A percentile compares a stretch with the other conserved stretches of the same genome.
Evolutionary conservation across 306 rosid species (phyloP).

Genomic region (Delonix regia): DNA sequence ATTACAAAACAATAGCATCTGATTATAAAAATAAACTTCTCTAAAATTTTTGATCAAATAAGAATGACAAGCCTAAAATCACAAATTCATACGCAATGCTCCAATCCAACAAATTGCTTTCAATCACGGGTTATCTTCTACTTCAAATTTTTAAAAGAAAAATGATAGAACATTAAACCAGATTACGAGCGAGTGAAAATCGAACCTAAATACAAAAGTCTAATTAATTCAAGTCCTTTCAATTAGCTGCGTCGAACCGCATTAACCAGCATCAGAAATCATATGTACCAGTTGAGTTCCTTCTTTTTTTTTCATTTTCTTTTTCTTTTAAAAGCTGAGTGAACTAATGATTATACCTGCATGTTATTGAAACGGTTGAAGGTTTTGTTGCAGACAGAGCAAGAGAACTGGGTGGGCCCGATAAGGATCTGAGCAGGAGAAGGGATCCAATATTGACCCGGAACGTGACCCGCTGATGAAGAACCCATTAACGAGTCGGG

Average conservation of each 20-base stretch:
- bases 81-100: background rate
- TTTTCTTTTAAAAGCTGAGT: background rate
- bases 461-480: background rate
- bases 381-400: constrained; percentile 88
- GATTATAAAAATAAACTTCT: background rate
- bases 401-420: constrained; percentile 96
- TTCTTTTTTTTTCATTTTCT: background rate
- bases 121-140: background rate
- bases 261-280: background rate
- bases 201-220: background rate
- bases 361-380: constrained; percentile 96
- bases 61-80: background rate
- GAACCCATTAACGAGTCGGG: constrained; percentile 26
- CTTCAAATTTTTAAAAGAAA: too few species aligned
- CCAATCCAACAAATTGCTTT: background rate
- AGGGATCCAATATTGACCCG: constrained; percentile 89
- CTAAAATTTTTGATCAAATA: background rate
- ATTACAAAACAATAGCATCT: background rate
- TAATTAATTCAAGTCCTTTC: background rate
- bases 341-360: constrained; percentile 66
- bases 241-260: background rate
- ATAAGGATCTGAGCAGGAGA: constrained; percentile 90
- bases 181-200: background rate
- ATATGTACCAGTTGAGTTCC: background rate
- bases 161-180: too few species aligned